Evolutionary conservation across 116 monocot species (phyloP).

Genomic region (Phalaenopsis hybrid): DNA sequence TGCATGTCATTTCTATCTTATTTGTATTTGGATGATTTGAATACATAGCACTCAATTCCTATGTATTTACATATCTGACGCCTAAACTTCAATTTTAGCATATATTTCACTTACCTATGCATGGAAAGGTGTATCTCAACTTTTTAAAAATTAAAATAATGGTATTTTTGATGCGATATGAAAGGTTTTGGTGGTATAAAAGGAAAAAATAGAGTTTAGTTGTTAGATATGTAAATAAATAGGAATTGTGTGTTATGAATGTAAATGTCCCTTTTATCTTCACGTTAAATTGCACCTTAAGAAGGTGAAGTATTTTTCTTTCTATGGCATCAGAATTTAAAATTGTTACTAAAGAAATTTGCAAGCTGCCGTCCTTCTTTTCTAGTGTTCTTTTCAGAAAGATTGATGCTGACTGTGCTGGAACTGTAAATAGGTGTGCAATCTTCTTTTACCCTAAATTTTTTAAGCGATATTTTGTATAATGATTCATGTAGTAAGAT

Average conservation of each 20-base stretch:
- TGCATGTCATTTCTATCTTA: slow-evolving; percentile 2
- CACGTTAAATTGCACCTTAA: background rate
- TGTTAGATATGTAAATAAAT: too few relatives aligned
- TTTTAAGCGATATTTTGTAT: background rate
- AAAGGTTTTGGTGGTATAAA: too few relatives aligned
- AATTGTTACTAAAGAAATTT: slow-evolving; percentile 71
- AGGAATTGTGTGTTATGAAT: too few relatives aligned
- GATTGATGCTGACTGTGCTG: slow-evolving; percentile 54
- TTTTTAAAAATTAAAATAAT: too few relatives aligned
- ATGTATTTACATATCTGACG: too few relatives aligned
- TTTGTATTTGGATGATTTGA: background rate
- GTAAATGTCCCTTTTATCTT: background rate
- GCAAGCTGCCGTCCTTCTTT: slow-evolving; percentile 90
- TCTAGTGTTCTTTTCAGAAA: slow-evolving; percentile 70
- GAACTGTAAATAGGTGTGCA: slow-evolving; percentile 59
- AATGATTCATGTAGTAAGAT: too few relatives aligned
- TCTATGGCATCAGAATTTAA: slow-evolving; percentile 47
- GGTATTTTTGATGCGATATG: too few relatives aligned
- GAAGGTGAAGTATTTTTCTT: slow-evolving; percentile 8
- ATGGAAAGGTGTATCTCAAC: too few relatives aligned
- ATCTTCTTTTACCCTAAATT: background rate
- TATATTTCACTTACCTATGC: too few relatives aligned
- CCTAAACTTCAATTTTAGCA: too few relatives aligned
- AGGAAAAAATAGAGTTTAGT: too few relatives aligned
- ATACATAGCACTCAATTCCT: too few relatives aligned